These are phyloP conservation scores for Tetrapisispora fleetii DNA, from an alignment of 805 yeast species.

Conservation along the genomic window DNA sequence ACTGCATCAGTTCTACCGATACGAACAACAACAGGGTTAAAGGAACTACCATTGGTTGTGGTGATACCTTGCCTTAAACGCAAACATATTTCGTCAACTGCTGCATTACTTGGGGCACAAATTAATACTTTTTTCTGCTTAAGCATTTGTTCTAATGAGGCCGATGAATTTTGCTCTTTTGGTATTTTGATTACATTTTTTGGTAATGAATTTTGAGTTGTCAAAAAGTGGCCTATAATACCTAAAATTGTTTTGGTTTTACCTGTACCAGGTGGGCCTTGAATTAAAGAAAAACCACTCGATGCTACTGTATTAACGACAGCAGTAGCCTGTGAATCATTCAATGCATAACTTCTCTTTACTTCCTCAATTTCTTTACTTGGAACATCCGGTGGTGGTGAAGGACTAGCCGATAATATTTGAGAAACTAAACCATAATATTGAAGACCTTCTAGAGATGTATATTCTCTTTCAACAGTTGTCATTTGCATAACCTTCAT, in stretches of 20 bases:
- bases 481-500: constrained; percentile 77
- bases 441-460: constrained; percentile 70
- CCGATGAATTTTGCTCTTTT: constrained; percentile 10
- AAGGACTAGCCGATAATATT: constrained; percentile 58
- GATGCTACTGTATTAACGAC: constrained; percentile 59
- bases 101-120: constrained; percentile 99
- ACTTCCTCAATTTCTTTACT: constrained; percentile 33
- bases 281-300: constrained; percentile 81
- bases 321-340: constrained; percentile 86
- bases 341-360: constrained; percentile 47
- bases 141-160: constrained; percentile 16
- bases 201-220: constrained; percentile 27
- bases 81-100: constrained; percentile 88
- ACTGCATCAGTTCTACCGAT: constrained; percentile 86
- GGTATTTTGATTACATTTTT: constrained; percentile 28
- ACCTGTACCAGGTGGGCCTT: constrained; percentile 99
- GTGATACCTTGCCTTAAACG: constrained; percentile 68
- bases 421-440: constrained; percentile 68
- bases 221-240: constrained; percentile 67
- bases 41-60: constrained; percentile 41
- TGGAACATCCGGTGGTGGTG: constrained; percentile 20
- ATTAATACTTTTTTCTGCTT: constrained; percentile 55
- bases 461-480: constrained; percentile 86
- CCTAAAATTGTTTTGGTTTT: constrained; percentile 95
- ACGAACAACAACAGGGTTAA: constrained; percentile 66